Evolutionary conservation across 805 yeast genomes (phyloP).

Genomic region (Scheffersomyces amazonensis): DNA sequence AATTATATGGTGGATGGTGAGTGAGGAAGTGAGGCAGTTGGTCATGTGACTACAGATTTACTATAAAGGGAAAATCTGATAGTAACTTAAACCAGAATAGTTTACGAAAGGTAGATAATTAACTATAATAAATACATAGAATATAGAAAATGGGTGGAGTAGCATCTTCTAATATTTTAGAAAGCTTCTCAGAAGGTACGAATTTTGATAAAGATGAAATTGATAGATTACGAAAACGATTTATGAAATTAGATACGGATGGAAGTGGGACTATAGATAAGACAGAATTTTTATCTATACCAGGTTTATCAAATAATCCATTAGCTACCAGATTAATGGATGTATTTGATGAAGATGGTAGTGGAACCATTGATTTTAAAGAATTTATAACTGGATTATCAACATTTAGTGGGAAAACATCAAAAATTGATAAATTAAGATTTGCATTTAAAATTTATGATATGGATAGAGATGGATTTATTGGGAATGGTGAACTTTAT

Average conservation of each 20-base stretch:
- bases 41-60: too few species aligned
- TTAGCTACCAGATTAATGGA: conserved; percentile 87
- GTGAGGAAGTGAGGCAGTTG: too few species aligned
- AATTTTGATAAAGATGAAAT: conserved; percentile 89
- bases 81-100: too few species aligned
- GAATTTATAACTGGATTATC: conserved; percentile 88
- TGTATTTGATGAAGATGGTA: conserved; percentile 88
- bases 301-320: conserved; percentile 90
- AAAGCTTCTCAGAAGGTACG: conserved; percentile 75
- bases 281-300: conserved; percentile 86
- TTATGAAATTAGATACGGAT: conserved; percentile 93
- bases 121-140: not conserved
- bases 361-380: conserved; percentile 92
- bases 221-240: conserved; percentile 84
- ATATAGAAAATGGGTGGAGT: conserved; percentile 49
- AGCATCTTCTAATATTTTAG: conserved; percentile 60
- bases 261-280: conserved; percentile 89
- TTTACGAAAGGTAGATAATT: too few species aligned
- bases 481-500: conserved; percentile 92
- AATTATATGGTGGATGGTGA: too few species aligned
- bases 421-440: conserved; percentile 72
- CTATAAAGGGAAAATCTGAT: too few species aligned
- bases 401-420: conserved; percentile 82
- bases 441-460: conserved; percentile 95
- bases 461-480: conserved; percentile 91